Base-by-base conservation (phyloP, 331 rosid genomes). In the Rosa hybrid region DNA sequence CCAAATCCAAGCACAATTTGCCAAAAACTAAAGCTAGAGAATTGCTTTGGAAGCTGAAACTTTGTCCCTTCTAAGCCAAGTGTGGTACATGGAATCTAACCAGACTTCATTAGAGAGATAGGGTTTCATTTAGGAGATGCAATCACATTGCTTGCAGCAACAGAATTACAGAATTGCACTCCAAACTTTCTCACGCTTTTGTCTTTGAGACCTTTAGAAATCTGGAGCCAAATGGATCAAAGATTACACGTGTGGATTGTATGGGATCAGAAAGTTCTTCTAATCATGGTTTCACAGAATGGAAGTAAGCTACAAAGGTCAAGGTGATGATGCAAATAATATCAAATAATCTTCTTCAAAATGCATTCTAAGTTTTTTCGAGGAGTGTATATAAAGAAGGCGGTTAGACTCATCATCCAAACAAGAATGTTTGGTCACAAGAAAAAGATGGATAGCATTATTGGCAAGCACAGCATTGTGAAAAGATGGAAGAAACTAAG, bases 401-500 rank as follows among this genome's bases (percentile, higher is more conserved):
- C 50, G 18, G 18, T 45, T 64, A 46, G 44, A 70, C 70, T 41
- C 34, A 11, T 70, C 50, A 45, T 75, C 30, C 42, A 83, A 16
- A 77, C 17, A 50, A 79, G 72, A 46, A 81, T 83, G 11, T 68
- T 83, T 18, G 71, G 81, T 1, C 41, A 17, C 82, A 76, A 64
- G 72, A 81, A 77, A 57, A 76, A 38, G 44, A 80, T 81, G 86
- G 87, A 71, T 23, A 76, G 27, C 49, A 48, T 3, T 23, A 68
- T 18, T 8, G 23, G 72, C 27, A 68, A 39, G 49, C 27, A 63
- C 0, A 76, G 2, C 86, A 89, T 88, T 75, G 86, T 87, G 5
- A 74, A 80, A 17, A 89, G 70, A 46, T 93, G 98, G 99, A 81
- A 81, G 71, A 20, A 83, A 1, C 90, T 91, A 0, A 91, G 94